Conservation (phyloP, 345 rosid species). For the Tarenaya hassleriana region DNA sequence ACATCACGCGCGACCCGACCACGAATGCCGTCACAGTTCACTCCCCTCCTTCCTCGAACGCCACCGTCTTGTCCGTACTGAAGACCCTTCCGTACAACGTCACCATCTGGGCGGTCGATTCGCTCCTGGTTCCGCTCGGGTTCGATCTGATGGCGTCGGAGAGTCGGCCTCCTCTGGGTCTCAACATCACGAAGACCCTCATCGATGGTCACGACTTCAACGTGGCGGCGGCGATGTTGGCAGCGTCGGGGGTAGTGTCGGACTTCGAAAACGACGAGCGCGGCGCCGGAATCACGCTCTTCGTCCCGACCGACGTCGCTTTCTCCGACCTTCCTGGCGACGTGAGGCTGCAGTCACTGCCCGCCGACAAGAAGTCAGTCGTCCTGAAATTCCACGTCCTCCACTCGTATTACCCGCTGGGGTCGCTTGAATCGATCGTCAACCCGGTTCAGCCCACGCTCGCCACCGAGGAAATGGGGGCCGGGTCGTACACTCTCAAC, state of each 20-base stretch:
- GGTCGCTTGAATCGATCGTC: slow-evolving; percentile 64
- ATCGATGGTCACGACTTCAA: slow-evolving; percentile 59
- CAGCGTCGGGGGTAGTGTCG: slow-evolving; percentile 53
- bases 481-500: slow-evolving; percentile 58
- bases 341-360: slow-evolving; percentile 47
- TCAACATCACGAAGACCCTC: slow-evolving; percentile 57
- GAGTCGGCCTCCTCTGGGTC: slow-evolving; percentile 38
- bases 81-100: slow-evolving; percentile 48
- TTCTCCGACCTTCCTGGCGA: slow-evolving; percentile 51
- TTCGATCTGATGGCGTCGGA: slow-evolving; percentile 61
- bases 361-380: slow-evolving; percentile 52
- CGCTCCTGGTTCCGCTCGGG: slow-evolving; percentile 47
- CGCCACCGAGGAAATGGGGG: slow-evolving; percentile 65
- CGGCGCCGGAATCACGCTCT: slow-evolving; percentile 72
- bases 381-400: slow-evolving; percentile 60
- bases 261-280: slow-evolving; percentile 61
- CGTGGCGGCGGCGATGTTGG: slow-evolving; percentile 57
- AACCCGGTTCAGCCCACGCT: slow-evolving; percentile 78
- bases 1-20: slow-evolving; percentile 42
- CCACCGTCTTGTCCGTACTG: slow-evolving; percentile 41
- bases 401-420: slow-evolving; percentile 71
- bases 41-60: slow-evolving; percentile 42
- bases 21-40: slow-evolving; percentile 31
- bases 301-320: slow-evolving; percentile 61
- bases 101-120: slow-evolving; percentile 42